phyloP scores from a whole-genome alignment of 805 yeast species.

The Candida corydali region DNA sequence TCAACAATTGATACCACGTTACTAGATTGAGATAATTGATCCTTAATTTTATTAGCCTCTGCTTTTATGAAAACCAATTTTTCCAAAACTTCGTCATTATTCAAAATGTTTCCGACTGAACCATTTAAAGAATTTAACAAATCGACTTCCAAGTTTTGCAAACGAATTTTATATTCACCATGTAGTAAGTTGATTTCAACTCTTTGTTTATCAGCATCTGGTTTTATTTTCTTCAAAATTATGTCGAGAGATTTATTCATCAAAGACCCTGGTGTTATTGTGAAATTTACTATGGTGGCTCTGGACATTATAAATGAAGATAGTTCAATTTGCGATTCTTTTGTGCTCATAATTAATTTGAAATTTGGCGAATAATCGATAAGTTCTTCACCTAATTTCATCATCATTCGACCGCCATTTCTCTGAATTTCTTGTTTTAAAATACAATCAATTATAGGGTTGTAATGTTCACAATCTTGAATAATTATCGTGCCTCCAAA shows the following conservation, averaged over 20 bases:
- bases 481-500: slow-evolving; percentile 77
- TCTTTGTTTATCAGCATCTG: slow-evolving; percentile 63
- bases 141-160: slow-evolving; percentile 54
- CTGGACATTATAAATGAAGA: slow-evolving; percentile 59
- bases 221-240: slow-evolving; percentile 51
- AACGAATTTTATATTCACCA: slow-evolving; percentile 52
- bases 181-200: slow-evolving; percentile 50
- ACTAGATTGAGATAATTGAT: slow-evolving; percentile 51
- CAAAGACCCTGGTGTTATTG: slow-evolving; percentile 65
- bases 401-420: slow-evolving; percentile 66
- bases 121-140: slow-evolving; percentile 53
- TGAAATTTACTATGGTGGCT: slow-evolving; percentile 62
- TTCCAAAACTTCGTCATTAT: slow-evolving; percentile 55
- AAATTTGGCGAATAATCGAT: slow-evolving; percentile 68
- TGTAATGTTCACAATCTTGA: slow-evolving; percentile 75
- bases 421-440: slow-evolving; percentile 56
- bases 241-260: slow-evolving; percentile 59
- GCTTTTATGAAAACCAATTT: slow-evolving; percentile 62
- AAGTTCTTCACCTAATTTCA: slow-evolving; percentile 57
- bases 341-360: slow-evolving; percentile 55
- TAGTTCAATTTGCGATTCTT: slow-evolving; percentile 45
- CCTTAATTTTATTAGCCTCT: slow-evolving; percentile 53
- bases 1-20: slow-evolving; percentile 54
- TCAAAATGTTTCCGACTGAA: slow-evolving; percentile 64
- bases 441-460: slow-evolving; percentile 66